These are phyloP conservation scores for Leccinum olivaceopallidum DNA, from an alignment of 768 basidiomycete species.

Conservation along the genomic window DNA sequence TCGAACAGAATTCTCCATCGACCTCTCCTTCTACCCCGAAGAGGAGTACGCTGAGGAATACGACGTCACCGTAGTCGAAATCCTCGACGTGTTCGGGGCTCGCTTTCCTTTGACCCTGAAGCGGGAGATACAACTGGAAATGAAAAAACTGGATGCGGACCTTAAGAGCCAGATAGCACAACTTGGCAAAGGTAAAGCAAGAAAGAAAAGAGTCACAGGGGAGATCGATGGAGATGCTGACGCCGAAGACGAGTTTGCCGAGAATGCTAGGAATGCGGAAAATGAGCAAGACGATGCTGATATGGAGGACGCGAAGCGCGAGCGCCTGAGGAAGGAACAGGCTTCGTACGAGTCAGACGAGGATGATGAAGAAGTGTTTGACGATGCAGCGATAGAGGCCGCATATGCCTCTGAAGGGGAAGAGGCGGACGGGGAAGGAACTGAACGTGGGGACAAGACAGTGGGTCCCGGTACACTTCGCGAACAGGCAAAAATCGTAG, in stretches of 20 bases:
- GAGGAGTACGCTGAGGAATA: constrained; percentile 85
- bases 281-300: constrained; percentile 84
- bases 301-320: constrained; percentile 75
- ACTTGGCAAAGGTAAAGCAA: constrained; percentile 76
- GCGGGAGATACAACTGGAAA: constrained; percentile 82
- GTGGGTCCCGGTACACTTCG: constrained; percentile 34
- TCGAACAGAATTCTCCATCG: constrained; percentile 75
- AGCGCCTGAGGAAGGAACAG: constrained; percentile 70
- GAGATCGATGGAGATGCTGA: constrained; percentile 53
- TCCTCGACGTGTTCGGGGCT: constrained; percentile 67
- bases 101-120: constrained; percentile 81
- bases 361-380: constrained; percentile 46
- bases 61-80: constrained; percentile 67
- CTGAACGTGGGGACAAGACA: constrained; percentile 24
- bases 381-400: constrained; percentile 62
- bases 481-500: constrained; percentile 44
- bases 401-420: constrained; percentile 52
- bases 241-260: constrained; percentile 45
- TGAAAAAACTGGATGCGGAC: constrained; percentile 82
- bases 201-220: constrained; percentile 41
- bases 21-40: constrained; percentile 82
- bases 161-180: constrained; percentile 76
- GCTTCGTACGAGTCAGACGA: constrained; percentile 69
- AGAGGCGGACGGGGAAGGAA: constrained; percentile 35
- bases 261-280: constrained; percentile 58